Base-by-base conservation (phyloP, 768 basidiomycete genomes). In the Leucocoprinus birnbaumii region DNA sequence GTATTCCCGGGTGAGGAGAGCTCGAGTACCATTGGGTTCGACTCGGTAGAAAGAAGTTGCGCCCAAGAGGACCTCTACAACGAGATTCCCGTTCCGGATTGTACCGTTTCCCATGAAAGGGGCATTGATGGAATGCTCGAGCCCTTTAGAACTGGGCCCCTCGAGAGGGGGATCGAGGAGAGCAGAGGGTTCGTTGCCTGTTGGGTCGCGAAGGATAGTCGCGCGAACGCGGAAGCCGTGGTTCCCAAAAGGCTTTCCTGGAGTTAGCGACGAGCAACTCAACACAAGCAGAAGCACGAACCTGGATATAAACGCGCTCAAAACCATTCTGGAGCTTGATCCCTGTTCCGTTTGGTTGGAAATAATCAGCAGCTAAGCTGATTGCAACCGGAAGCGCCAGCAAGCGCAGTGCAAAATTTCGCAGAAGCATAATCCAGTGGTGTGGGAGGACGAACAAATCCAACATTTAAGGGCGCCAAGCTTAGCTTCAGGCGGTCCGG, bases 101-200 rank as follows among this genome's bases (percentile, higher is more conserved):
- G 69, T 60, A 16, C 61, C 70, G 27, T 56, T 69, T 24, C 69
- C 69, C 9, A 54, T 61, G 56, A 66, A 71, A 0, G 65, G 62
- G 16, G 70, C 42, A 2, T 59, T 60, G 25, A 68, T 63, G 46
- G 69, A 68, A 52, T 68, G 65, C n/a, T 62, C 37, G 22, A 72
- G 64, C 16, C 64, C 71, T 48, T 58, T 58, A 9, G 61, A 59
- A 9, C 68, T 68, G 1, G 71, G 70, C 9, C 68, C 71, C 60
- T 71, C 70, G 27, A 72, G 50, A 1, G 71, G 71, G 25, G 71
- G 70, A 55, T 72, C 71, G 35, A 71, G 63, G n/a, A 72, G 56
- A 38, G 70, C 67, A 11, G 69, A 70, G 5, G 62, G 61, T 48
- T 72, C 71, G 21, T 57, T 54, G 5, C 71, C 71, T 6, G 71